Evolutionary conservation across 2,329 filamentous ascomycete genomes (phyloP).

Genomic region (Penicillium sp.): DNA sequence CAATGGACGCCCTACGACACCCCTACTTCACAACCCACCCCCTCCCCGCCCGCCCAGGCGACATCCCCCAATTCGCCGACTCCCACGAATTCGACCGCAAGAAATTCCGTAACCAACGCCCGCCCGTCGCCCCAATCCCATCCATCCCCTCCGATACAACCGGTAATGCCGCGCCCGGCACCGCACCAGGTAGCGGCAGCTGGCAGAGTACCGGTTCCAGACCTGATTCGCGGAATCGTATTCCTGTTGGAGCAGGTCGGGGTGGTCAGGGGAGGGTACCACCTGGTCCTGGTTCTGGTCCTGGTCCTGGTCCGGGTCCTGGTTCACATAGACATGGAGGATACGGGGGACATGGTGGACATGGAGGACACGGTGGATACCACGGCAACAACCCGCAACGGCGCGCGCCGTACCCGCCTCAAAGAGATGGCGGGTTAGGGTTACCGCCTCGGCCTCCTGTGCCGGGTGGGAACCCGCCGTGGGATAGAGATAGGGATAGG

Average conservation of each 20-base stretch:
- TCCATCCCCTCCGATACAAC: conserved; percentile 81
- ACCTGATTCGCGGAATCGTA: conserved; percentile 33
- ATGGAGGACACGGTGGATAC: no score
- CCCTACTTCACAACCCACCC: conserved; percentile 82
- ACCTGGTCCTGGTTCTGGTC: conserved; percentile 6
- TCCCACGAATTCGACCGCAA: conserved; percentile 94
- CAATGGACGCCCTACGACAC: conserved; percentile 87
- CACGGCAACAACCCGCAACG: conserved; percentile 24
- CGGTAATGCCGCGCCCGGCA: conserved; percentile 54
- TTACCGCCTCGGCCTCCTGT: conserved; percentile 40
- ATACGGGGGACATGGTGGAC: no score
- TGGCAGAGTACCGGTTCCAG: conserved; percentile 43
- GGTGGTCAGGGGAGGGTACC: no score
- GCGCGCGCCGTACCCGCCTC: conserved; percentile 26
- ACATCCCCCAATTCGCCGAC: conserved; percentile 88
- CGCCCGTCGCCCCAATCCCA: conserved; percentile 80
- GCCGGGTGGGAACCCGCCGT: conserved; percentile 30
- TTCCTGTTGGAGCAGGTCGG: conserved; percentile 35
- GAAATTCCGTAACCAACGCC: conserved; percentile 82
- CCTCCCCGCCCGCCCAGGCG: conserved; percentile 72
- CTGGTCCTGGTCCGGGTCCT: conserved; percentile 5
- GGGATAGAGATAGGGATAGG: no score
- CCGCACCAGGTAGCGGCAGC: conserved; percentile 53
- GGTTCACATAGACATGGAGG: conserved; percentile 4
- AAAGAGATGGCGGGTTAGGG: conserved; percentile 34